phyloP scores from a whole-genome alignment of 176 grass and related monocot species.

The Tillandsia leiboldiana region DNA sequence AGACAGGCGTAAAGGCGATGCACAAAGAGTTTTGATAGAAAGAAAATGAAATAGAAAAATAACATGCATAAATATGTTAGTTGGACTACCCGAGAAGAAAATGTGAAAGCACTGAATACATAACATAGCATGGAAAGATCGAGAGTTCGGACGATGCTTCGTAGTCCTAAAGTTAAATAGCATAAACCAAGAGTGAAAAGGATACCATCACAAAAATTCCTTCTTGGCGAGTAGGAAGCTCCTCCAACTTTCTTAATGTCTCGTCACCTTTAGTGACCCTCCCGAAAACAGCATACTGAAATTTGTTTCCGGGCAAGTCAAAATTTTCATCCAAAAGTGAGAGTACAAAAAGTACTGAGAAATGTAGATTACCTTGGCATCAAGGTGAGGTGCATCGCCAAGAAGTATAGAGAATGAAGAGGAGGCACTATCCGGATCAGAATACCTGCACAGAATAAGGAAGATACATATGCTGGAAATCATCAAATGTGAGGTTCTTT shows the following conservation, averaged over 20 bases:
- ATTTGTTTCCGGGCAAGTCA: constrained; percentile 21
- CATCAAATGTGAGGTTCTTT: too few relatives aligned
- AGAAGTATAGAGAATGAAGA: constrained; percentile 98
- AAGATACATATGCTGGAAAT: not conserved
- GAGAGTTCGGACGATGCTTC: not conserved
- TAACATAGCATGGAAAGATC: not conserved
- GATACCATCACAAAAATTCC: constrained; percentile 93
- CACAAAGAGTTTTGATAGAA: not conserved
- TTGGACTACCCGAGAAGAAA: not conserved
- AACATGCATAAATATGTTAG: not conserved
- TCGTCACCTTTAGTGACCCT: constrained; percentile 81
- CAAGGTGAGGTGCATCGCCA: constrained; percentile 76
- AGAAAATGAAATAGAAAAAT: not conserved
- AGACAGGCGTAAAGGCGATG: constrained; percentile 7
- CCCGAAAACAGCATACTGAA: constrained; percentile 92
- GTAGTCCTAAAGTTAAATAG: not conserved
- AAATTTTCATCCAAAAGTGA: not conserved
- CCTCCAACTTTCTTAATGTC: constrained; percentile 72
- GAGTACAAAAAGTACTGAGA: not conserved
- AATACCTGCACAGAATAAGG: constrained; percentile 38
- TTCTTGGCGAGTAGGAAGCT: constrained; percentile 70
- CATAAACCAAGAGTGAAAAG: not conserved
- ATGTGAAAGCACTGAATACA: not conserved
- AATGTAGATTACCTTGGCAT: constrained; percentile 58
- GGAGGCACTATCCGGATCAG: constrained; percentile 78